phyloP scores from a whole-genome alignment of 2,329 filamentous ascomycete species.

The Pseudogymnoascus sp. region DNA sequence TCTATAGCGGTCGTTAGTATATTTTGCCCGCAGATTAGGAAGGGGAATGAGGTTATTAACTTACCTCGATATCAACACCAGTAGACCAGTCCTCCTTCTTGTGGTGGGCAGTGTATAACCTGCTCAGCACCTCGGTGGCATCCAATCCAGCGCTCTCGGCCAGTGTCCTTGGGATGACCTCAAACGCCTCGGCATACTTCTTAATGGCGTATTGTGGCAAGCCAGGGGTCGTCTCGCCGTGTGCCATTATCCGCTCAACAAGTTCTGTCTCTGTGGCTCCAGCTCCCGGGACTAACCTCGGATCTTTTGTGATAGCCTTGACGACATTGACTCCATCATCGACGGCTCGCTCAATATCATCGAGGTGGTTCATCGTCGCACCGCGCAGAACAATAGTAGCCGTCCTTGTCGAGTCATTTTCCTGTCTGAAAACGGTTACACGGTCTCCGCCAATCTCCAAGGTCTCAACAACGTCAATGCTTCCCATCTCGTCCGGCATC shows the following conservation, averaged over 20 bases:
- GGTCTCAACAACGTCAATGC: conserved; percentile 90
- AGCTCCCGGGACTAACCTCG: conserved; percentile 84
- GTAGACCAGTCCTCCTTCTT: conserved; percentile 80
- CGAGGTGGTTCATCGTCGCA: conserved; percentile 95
- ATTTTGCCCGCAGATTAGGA: background rate
- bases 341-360: conserved; percentile 93
- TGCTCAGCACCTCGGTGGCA: conserved; percentile 91
- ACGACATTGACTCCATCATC: conserved; percentile 98
- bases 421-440: conserved; percentile 96
- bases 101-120: conserved; percentile 87
- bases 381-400: conserved; percentile 91
- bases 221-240: conserved; percentile 87
- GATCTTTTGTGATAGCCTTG: conserved; percentile 93
- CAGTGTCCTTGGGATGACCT: conserved; percentile 88
- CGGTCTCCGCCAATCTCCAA: conserved; percentile 96
- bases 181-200: conserved; percentile 95
- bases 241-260: conserved; percentile 81
- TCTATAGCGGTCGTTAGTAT: conserved; percentile 37
- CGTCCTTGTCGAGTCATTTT: conserved; percentile 84
- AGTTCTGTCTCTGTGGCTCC: conserved; percentile 93
- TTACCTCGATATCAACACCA: conserved; percentile 86
- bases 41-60: conserved; percentile 15
- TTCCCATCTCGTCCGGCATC: conserved; percentile 99
- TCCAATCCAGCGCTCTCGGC: conserved; percentile 94
- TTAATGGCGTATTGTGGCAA: conserved; percentile 94